These are phyloP conservation scores for Coelastrella sp. DNA, from an alignment of 139 green algal genomes.

Conservation along the genomic window DNA sequence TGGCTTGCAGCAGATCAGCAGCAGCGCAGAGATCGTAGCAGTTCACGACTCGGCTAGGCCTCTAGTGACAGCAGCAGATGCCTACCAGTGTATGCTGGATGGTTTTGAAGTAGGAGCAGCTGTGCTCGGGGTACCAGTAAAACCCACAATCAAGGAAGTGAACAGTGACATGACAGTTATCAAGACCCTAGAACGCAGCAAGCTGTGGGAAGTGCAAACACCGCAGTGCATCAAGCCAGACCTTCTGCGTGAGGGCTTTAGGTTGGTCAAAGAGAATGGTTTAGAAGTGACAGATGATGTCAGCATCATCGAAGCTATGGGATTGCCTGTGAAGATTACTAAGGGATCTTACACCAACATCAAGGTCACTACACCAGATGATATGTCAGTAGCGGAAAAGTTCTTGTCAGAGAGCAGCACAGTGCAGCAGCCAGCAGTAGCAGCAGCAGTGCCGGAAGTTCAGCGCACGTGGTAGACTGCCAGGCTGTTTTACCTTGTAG, in stretches of 20 bases:
- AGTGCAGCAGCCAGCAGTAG: constrained; percentile 17
- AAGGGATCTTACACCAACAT: constrained; percentile 97
- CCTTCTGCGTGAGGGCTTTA: constrained; percentile 90
- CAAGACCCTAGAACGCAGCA: constrained; percentile 88
- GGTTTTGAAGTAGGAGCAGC: constrained; percentile 81
- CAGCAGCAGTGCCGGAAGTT: constrained; percentile 38
- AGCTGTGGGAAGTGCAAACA: constrained; percentile 99
- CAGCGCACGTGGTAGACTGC: constrained; percentile 16
- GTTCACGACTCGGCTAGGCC: constrained; percentile 97
- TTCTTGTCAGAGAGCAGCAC: constrained; percentile 74
- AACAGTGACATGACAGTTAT: constrained; percentile 79
- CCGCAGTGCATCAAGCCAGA: constrained; percentile 91
- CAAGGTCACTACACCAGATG: constrained; percentile 94
- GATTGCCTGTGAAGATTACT: constrained; percentile 93
- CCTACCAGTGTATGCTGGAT: constrained; percentile 44
- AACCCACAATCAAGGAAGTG: constrained; percentile 98
- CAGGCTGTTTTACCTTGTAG: too few species aligned
- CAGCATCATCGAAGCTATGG: constrained; percentile 97
- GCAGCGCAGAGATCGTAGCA: constrained; percentile 80
- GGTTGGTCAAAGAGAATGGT: constrained; percentile 78
- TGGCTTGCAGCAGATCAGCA: constrained; percentile 68
- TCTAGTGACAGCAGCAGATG: constrained; percentile 81
- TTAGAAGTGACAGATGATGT: constrained; percentile 99
- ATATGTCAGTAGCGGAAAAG: constrained; percentile 87
- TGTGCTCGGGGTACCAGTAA: constrained; percentile 95